A percentile compares a stretch with the other conserved stretches of the same genome.
These are phyloP conservation scores for Lachancea dasiensis DNA, from an alignment of 805 yeast species.

Conservation along the genomic window DNA sequence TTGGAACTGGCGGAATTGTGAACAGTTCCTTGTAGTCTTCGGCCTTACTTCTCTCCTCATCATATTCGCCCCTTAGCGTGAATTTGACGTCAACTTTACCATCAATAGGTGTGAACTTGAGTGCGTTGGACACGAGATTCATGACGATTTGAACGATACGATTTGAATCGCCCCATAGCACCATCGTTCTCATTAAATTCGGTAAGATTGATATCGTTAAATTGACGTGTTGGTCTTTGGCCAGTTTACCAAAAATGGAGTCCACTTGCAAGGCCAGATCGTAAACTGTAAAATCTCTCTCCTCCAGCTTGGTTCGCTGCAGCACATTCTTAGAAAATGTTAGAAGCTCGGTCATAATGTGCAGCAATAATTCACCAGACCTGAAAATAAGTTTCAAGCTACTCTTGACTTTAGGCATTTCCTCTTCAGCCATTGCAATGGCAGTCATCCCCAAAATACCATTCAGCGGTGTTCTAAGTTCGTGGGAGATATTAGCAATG, in stretches of 20 bases:
- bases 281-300: constrained; percentile 67
- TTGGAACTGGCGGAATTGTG: constrained; percentile 32
- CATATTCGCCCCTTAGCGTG: constrained; percentile 66
- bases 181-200: constrained; percentile 50
- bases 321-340: constrained; percentile 88
- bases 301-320: constrained; percentile 76
- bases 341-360: constrained; percentile 81
- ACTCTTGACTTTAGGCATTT: constrained; percentile 58
- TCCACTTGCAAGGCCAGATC: constrained; percentile 82
- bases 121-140: constrained; percentile 85
- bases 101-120: constrained; percentile 88
- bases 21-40: constrained; percentile 42
- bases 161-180: constrained; percentile 81
- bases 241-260: constrained; percentile 77
- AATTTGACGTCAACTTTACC: constrained; percentile 69
- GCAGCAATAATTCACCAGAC: constrained; percentile 84
- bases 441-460: constrained; percentile 96
- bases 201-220: constrained; percentile 61
- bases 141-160: constrained; percentile 86
- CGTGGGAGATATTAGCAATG: constrained; percentile 89
- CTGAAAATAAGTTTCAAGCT: constrained; percentile 78
- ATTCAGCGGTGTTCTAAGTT: constrained; percentile 89
- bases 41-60: constrained; percentile 41
- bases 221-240: constrained; percentile 68
- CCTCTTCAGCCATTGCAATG: constrained; percentile 83